A percentile compares a stretch with the other conserved stretches of the same genome.
phyloP scores from a whole-genome alignment of 2,329 filamentous ascomycete species.

The Chaetomium sp. region DNA sequence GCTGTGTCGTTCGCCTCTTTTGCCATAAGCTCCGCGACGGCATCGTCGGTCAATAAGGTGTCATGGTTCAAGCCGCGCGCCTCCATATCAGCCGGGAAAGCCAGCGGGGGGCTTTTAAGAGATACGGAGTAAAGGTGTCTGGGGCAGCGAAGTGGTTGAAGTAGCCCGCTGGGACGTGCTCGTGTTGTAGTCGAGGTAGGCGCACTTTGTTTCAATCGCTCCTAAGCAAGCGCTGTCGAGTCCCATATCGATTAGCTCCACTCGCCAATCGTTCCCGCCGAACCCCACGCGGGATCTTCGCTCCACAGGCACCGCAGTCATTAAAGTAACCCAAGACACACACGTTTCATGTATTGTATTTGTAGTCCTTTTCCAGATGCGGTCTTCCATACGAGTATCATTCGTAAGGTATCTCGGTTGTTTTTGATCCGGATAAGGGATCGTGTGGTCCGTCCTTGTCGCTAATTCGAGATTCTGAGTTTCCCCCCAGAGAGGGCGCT shows the following conservation, averaged over 20 bases:
- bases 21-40: conserved; percentile 76
- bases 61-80: conserved; percentile 40
- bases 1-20: conserved; percentile 77
- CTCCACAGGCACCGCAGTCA: not conserved
- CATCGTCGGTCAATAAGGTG: conserved; percentile 68
- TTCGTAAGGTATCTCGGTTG: too few species aligned
- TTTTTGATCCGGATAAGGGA: not conserved
- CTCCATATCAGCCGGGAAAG: conserved; percentile 3
- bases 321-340: not conserved
- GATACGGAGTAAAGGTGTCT: not conserved
- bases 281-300: not conserved
- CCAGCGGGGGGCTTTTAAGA: not conserved
- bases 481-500: not conserved
- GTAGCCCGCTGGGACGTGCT: not conserved
- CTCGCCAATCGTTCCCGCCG: conserved; percentile 10
- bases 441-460: not conserved
- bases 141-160: not conserved
- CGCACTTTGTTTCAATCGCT: not conserved
- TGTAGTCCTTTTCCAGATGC: too few species aligned
- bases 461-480: not conserved
- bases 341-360: too few species aligned
- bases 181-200: not conserved
- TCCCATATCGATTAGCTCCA: conserved; percentile 9
- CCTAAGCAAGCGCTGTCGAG: not conserved
- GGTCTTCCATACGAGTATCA: too few species aligned